phyloP scores from a whole-genome alignment of 2,329 filamentous ascomycete species.

The Pyricularia sp. region DNA sequence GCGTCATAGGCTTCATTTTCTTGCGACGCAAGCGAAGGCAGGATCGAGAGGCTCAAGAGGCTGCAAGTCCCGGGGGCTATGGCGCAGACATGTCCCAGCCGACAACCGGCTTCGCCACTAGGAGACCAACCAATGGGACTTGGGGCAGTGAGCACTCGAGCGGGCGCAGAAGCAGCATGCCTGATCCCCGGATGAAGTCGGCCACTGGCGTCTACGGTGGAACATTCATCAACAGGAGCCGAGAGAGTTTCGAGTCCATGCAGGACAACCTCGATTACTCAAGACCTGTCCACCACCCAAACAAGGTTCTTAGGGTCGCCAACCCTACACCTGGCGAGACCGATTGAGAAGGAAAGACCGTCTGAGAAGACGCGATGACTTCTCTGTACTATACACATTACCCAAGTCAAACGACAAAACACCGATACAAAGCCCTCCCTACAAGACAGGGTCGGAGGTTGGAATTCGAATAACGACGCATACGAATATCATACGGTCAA shows the following conservation, averaged over 20 bases:
- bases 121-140: constrained; percentile 2
- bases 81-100: constrained; percentile 38
- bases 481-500: neutral
- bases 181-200: constrained; percentile 56
- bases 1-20: constrained; percentile 30
- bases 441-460: neutral
- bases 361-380: neutral
- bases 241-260: constrained; percentile 54
- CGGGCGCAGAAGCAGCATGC: constrained; percentile 35
- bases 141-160: constrained; percentile 24
- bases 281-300: constrained; percentile 38
- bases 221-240: constrained; percentile 41
- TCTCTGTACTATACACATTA: neutral
- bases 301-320: constrained; percentile 48
- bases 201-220: constrained; percentile 47
- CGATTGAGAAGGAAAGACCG: neutral
- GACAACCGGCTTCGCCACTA: constrained; percentile 18
- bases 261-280: constrained; percentile 60
- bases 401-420: neutral
- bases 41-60: constrained; percentile 29
- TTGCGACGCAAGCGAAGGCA: constrained; percentile 27
- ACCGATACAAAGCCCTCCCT: neutral
- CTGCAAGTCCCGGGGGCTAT: constrained; percentile 38
- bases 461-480: neutral
- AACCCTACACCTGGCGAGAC: constrained; percentile 46